Base-by-base conservation (phyloP, 129 eudicot genomes). In the Ambrosia trifida region DNA sequence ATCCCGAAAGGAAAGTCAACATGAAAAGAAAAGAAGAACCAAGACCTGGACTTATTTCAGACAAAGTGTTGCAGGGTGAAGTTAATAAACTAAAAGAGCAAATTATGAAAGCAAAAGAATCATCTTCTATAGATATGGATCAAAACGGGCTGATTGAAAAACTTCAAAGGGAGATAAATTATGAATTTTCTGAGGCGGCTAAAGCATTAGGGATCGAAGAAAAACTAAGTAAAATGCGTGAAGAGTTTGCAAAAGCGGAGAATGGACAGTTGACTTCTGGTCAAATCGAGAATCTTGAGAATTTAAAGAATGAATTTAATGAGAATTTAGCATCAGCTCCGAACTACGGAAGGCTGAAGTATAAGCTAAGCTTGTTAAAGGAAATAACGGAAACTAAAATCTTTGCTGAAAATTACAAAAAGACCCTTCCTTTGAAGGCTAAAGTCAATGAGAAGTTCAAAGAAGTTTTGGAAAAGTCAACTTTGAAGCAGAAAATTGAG, bases 101-200 rank as follows among this genome's bases (percentile, higher is more conserved):
- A 78, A 72, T 87, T 16, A 20, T 78, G 73, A 77, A 81, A 66
- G 85, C 94, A 56, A 77, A 66, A 36, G 80, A 84, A 56, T 77
- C 82, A 56, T 80, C 88, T 73, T 70, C 50, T 30, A 31, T 58
- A 30, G 81, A 69, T 53, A 36, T 61, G 71, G 90, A 75, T 70
- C 75, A 83, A 66, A 80, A 81, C 14, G 81, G 81, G 69, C 77
- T 88, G 90, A 76, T 88, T 16, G 78, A 76, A 41, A 86, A 82
- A 46, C 76, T 91, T 64, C 53, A 81, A 68, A 51, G 71, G 68
- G 93, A 84, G 74, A 77, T 88, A 28, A 85, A 84, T 59, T 69
- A 65, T 74, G 97, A 88, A 76, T 80, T 69, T 77, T 78, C 84
- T 4, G 84, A 84, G 73, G 97, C 97, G n/a, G 90, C 84, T 58